Evolutionary conservation across 1,284 basidiomycete genomes (phyloP), one percentile per base, ranked within the genome.

Genomic region (Sanguinoderma infundibulare): DNA sequence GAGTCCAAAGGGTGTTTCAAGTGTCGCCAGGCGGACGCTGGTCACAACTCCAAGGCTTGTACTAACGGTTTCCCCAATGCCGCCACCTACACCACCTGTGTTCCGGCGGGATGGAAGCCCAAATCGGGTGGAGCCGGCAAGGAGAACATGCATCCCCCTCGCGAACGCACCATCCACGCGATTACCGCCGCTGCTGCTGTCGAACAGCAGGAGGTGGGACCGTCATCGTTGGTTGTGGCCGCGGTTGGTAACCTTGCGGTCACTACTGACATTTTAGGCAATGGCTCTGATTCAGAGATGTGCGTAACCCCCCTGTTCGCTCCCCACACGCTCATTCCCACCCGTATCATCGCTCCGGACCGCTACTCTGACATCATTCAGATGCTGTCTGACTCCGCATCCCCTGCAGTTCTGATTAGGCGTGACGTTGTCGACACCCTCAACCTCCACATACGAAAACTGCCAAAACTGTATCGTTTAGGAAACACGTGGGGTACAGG

Each of bases 351-450:
- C 20, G 20, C 17, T 14, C 35, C 50, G 34, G 15, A 20, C 5
- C 15, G 34, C 17, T 22, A 14, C 3, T 35, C 50, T 10, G 1
- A 7, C 10, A 2, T 52, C 20, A 24, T 22, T 9, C 8, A 3
- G 8, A 52, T 52, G 50, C 20, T 52, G 8, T 12, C 30, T 14
- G 50, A 52, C 20, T n/a, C 17, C 20, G 32, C 26, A 7, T 20
- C 50, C 6, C 14, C 34, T 5, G 4, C 50, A 52, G 50, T 52
- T 35, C 34, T 52, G 50, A 38, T 52, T 52, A 52, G 50, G 15
- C 34, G 34, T 2, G 32, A 36, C 14, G 2, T 70, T 15, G 79
- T 77, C 0, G 79, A 76, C 0, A 70, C 79, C 1, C 9, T 38
- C 12, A 17, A 17, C 4, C 12, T 38, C 4, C 36, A 6, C 5